These are phyloP conservation scores for Penicillium crystallinum DNA, from an alignment of 495 filamentous ascomycete genomes.

Conservation along the genomic window DNA sequence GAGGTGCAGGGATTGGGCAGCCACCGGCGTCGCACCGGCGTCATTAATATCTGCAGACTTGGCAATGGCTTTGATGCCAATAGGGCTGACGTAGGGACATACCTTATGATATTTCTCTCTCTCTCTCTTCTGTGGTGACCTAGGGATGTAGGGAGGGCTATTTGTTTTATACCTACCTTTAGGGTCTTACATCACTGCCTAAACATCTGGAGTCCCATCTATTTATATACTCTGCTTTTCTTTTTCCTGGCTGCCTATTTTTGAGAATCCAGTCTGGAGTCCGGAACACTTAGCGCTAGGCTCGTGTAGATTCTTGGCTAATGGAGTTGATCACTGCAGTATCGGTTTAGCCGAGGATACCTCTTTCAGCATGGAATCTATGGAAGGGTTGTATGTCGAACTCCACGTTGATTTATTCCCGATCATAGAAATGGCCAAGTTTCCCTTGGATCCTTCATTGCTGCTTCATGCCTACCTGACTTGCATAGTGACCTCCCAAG, in stretches of 20 bases:
- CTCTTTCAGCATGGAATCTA: too few species aligned
- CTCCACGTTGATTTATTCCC: too few species aligned
- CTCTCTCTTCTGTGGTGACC: too few species aligned
- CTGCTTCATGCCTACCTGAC: too few species aligned
- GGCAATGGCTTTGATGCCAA: not conserved
- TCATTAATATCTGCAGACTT: conserved; percentile 16
- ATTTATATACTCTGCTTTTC: not conserved
- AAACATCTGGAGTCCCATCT: not conserved
- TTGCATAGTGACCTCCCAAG: too few species aligned
- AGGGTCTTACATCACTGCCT: not conserved
- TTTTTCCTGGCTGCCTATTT: not conserved
- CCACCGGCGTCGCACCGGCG: conserved; percentile 22
- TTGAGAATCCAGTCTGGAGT: not conserved
- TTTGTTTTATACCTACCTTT: not conserved
- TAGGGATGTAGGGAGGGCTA: not conserved
- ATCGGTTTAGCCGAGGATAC: too few species aligned
- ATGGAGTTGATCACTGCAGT: too few species aligned
- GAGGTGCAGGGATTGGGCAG: conserved; percentile 8
- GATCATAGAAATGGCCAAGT: too few species aligned
- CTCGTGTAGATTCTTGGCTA: not conserved
- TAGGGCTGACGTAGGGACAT: conserved; percentile 14
- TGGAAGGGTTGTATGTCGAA: too few species aligned
- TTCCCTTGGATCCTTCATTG: too few species aligned
- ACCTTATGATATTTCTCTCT: not conserved
- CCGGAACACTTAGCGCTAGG: not conserved